Base-by-base conservation (phyloP, 192 early-diverging fungal genomes). In the Coemansia sp. region DNA sequence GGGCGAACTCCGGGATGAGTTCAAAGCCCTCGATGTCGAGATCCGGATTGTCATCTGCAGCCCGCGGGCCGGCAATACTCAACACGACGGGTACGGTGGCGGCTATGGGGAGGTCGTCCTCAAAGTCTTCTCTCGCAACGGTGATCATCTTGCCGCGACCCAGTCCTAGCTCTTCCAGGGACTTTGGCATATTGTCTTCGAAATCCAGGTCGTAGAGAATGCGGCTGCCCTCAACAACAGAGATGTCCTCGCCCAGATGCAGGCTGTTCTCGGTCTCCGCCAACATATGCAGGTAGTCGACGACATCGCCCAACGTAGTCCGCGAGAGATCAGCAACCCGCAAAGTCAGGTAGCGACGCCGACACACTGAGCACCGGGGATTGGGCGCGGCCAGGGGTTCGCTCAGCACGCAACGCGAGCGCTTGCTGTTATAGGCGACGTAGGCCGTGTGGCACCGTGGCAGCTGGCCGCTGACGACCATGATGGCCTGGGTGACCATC, bases 141-240 rank as follows among this genome's bases (percentile, higher is more conserved):
- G 71, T 77, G 21, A 77, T 29, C 79, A 77, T 77, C 29, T 42
- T 63, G 14, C 79, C 79, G 1, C 68, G 59, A n/a, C 45, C 72
- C 8, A 98, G 57, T 2, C 83, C 81, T 24, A 97, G 72, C 2
- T 84, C 82, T 19, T 83, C 75, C 51, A 96, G 77, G 0, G 88
- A 69, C 48, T 72, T 74, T 5, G 69, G 74, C 11, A 85, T 64
- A 65, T 94, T 94, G 57, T 97, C 95, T 33, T 95, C 92, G 66
- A 91, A 93, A 34, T 99, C 97, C 10, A 88, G 79, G 72, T 99
- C 95, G 66, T 95, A 95, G 51, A 98, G 69, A 19, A 95, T 83
- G 81, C 89, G 89, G 64, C 86, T 83, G 53, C 89, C 88, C 63
- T 93, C 88, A 54, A 88, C 84, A 16, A 94, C 77, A 14, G 88